Base-by-base conservation (phyloP, 2,329 filamentous ascomycete species). In the Pseudovirgaria hyperparasitica region DNA sequence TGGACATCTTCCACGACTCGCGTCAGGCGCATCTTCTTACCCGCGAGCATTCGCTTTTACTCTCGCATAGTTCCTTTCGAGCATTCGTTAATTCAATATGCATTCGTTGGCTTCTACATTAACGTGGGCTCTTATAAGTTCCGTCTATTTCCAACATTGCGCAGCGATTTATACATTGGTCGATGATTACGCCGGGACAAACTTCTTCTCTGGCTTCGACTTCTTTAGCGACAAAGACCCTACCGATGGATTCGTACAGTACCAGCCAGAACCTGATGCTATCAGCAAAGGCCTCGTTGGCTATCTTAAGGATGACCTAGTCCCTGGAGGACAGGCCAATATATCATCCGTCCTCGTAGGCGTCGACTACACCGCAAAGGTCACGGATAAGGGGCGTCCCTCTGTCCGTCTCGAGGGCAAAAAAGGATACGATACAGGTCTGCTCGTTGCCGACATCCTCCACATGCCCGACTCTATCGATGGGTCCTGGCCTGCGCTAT, bases 351-450 rank as follows among this genome's bases (percentile, higher is more conserved):
- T 46, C 29, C 52, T 37, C 28, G 26, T 67, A 5, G 60, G 60
- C 26, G 58, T 60, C 12, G 61, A 66, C 35, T 40, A 39, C 28
- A 54, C 36, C 8, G 52, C 33, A 27, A 39, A 41, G 3, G n/a
- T n/a, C n/a, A 35, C 40, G 9, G 28, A 42, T 4, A 27, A 31
- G 6, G 50, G 50, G 3, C 43, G 50, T 7, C 35, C 42, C 3
- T 43, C 40, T 9, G 39, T 54, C 3, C 44, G 52, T 8, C 26
- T 49, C 9, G 43, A 46, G 26, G 43, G 43, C 35, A 52, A 40
- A 6, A 42, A 43, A 19, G 38, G 27, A 2, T 54, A 36, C 33
- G 51, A 46, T 25, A 28, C 42, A 2, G 49, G 50, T 1, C 34
- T 54, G 5, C 28, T 53, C 5, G 29, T 55, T 13, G 43, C 40